A percentile compares a stretch with the other conserved stretches of the same genome.
phyloP scores from a whole-genome alignment of 2,329 filamentous ascomycete genomes.

The Ceratocystis diversiconidia region DNA sequence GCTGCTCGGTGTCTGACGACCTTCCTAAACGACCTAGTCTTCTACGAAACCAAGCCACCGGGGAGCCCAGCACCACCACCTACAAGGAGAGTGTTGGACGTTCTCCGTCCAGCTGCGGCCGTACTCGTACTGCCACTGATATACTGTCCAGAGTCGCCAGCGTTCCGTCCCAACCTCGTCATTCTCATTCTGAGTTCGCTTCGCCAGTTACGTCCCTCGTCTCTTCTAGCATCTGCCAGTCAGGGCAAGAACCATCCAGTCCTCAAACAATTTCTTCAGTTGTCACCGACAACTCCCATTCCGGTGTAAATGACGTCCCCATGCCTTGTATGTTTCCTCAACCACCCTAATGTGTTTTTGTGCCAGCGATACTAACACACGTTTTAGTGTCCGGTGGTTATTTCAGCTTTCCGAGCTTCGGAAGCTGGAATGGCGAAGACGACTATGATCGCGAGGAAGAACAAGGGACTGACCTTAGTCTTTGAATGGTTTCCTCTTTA shows the following conservation, averaged over 20 bases:
- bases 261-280: slow-evolving; percentile 9
- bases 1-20: slow-evolving; percentile 17
- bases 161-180: slow-evolving; percentile 12
- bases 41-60: slow-evolving; percentile 17
- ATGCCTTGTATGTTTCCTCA: slow-evolving; percentile 22
- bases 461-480: not conserved
- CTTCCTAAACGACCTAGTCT: slow-evolving; percentile 15
- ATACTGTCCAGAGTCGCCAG: slow-evolving; percentile 16
- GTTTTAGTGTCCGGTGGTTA: slow-evolving; percentile 29
- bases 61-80: slow-evolving; percentile 15
- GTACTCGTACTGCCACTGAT: slow-evolving; percentile 15
- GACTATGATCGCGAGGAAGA: slow-evolving; percentile 17
- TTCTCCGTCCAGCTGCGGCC: slow-evolving; percentile 13
- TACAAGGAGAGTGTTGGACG: slow-evolving; percentile 15
- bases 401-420: slow-evolving; percentile 61
- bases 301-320: slow-evolving; percentile 9
- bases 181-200: slow-evolving; percentile 6
- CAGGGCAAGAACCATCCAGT: slow-evolving; percentile 7
- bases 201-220: slow-evolving; percentile 14
- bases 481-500: not conserved
- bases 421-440: slow-evolving; percentile 43
- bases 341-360: slow-evolving; percentile 19
- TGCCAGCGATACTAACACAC: not conserved
- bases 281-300: not conserved
- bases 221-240: not conserved